Conservation (phyloP, 495 filamentous ascomycete genomes). For the Xylaria palmicola region DNA sequence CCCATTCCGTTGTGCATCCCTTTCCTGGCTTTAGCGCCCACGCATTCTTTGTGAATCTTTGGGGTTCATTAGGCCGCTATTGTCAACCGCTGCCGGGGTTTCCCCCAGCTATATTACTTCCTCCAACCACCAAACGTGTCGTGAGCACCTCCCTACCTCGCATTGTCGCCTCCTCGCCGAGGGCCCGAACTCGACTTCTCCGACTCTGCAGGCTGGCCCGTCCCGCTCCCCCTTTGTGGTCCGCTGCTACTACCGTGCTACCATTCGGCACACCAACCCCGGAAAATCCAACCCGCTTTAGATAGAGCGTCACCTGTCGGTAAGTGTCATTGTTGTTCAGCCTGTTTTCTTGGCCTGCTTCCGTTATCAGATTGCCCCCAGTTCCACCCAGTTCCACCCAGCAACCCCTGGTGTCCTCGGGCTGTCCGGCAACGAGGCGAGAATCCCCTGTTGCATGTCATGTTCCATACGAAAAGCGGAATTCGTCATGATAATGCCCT, state of each 20-base stretch:
- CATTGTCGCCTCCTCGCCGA: neutral
- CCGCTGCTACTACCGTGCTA: neutral
- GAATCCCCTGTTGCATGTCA: neutral
- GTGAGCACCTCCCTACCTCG: constrained; percentile 2
- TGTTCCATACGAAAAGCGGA: neutral
- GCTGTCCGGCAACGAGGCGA: neutral
- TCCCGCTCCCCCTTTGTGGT: constrained; percentile 17
- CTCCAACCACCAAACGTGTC: neutral
- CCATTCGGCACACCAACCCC: constrained; percentile 10
- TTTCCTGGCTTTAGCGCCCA: neutral
- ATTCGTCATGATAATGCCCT: neutral
- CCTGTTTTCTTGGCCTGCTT: constrained; percentile 28
- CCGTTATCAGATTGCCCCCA: constrained; percentile 18
- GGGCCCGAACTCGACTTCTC: neutral
- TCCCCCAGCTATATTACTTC: neutral
- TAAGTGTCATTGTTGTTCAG: constrained; percentile 30
- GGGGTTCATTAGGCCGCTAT: neutral
- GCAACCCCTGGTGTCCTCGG: neutral
- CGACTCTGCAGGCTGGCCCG: constrained; percentile 9
- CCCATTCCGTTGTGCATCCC: neutral
- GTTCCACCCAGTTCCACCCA: too few relatives aligned
- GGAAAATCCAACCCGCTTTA: constrained; percentile 12
- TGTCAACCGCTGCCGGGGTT: neutral
- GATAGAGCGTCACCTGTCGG: constrained; percentile 21
- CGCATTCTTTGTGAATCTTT: neutral